Base-by-base conservation (phyloP, 2,329 filamentous ascomycete species). In the Sarocladiaceae sp. region DNA sequence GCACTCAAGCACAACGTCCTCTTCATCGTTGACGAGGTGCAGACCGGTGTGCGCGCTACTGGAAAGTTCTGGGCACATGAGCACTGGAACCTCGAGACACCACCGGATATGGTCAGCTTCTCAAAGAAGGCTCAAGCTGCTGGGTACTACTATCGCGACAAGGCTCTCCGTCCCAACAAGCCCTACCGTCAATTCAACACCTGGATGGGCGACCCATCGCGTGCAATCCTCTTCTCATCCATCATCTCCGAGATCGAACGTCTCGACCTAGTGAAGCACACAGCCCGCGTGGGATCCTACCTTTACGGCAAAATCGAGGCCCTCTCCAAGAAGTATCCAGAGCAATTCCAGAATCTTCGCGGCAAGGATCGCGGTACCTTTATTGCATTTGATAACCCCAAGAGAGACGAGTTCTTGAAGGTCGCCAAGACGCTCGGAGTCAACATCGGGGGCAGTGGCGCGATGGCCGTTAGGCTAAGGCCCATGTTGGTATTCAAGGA, bases 31-130 rank as follows among this genome's bases (percentile, higher is more conserved):
- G 91, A 96, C 67, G 91, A 96, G 73, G 91, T 96, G 11, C 91
- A 96, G 74, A 96, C 91, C 6, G 92, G 91, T 66, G 86, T 96
- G 23, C 92, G 92, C 61, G 90, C 92, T 35, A 96, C 91, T 0
- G 91, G 91, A 62, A 91, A 89, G 70, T 96, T 96, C 83, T 96
- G 91, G 91, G 91, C 92, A 8, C 92, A 96, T 75, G 90, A 96
- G 63, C 92, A 96, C 83, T 96, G 91, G 91, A 80, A 88, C 68
- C 80, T 96, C 39, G 65, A 78, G 48, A 74, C 83, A 31, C 88
- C 91, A 8, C 91, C 91, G 0, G 91, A 96, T 75, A 94, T 96
- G 77, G 91, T 96, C 40, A 96, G 91, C 54, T 96, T 96, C 75
- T 89, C 84, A 65, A 96, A 96, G 79, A 96, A 96, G 79, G 92